Percentiles rank a stretch among this genome's conserved stretches.
These are phyloP conservation scores for Gonium pectorale DNA, from an alignment of 139 green algal species.

Conservation along the genomic window DNA sequence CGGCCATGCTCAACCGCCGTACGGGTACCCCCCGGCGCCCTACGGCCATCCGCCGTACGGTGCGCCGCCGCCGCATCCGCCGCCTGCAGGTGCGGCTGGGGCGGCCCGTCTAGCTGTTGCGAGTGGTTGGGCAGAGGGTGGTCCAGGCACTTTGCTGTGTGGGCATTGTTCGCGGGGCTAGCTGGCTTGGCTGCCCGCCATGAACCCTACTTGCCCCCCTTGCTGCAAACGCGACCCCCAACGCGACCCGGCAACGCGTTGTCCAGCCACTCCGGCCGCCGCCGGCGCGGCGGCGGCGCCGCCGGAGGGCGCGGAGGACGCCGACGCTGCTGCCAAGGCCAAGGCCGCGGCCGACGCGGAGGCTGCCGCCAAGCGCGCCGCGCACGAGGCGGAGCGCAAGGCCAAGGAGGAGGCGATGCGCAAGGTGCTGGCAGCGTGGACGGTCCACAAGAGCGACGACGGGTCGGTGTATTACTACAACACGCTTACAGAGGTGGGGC, in stretches of 20 bases:
- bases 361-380: background rate
- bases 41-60: slow-evolving; percentile 33
- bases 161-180: too few relatives aligned
- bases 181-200: too few relatives aligned
- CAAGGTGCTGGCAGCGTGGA: slow-evolving; percentile 43
- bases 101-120: too few relatives aligned
- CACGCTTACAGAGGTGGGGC: slow-evolving; percentile 62
- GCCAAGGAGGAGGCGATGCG: slow-evolving; percentile 37
- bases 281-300: background rate
- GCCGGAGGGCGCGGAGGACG: background rate
- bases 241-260: too few relatives aligned
- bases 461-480: slow-evolving; percentile 80
- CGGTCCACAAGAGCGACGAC: slow-evolving; percentile 40
- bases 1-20: too few relatives aligned
- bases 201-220: too few relatives aligned
- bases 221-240: too few relatives aligned
- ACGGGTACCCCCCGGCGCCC: background rate
- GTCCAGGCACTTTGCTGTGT: too few relatives aligned
- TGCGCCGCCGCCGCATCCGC: background rate
- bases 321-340: too few relatives aligned
- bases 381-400: slow-evolving; percentile 31
- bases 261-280: too few relatives aligned
- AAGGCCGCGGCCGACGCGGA: background rate
- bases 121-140: too few relatives aligned
- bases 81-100: too few relatives aligned